Evolutionary conservation across 495 filamentous ascomycete genomes (phyloP), one percentile per base, ranked within the genome.

Genomic region (Bacidia rubella): DNA sequence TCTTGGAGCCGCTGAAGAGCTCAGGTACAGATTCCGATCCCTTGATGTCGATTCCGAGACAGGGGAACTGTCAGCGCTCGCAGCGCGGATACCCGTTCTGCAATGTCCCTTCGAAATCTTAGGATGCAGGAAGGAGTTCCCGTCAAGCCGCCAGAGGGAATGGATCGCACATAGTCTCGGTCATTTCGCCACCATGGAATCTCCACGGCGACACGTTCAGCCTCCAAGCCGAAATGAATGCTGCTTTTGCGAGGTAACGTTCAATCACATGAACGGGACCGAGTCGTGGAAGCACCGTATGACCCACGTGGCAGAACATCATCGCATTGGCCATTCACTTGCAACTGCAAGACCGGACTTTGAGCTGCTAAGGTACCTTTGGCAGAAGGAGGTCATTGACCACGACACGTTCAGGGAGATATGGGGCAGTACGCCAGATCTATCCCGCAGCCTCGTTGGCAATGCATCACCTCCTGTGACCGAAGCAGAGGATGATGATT

Each of bases 321-420:
- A 62, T 32, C 23, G n/a, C 11, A 11, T 54, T 3, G 57, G 57
- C 2, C 47, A 57, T 27, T 21, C 29, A 3, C 44, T 60, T 4
- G 25, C 58, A 9, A 22, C 45, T 35, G 58, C 54, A 11, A 57
- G 52, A 41, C 47, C 50, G 4, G 60, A 63, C 32, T 60, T 62
- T 35, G 11, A 44, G 22, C 52, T 63, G 0, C 41, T 49, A 5
- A 48, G 27, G 11, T 54, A 61, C 32, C 49, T 63, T 2, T 63
- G 57, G 56, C 49, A 55, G 12, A 42, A 39, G 0, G n/a, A 29
- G 2, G 2, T 62, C 15, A 53, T 63, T 38, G 41, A 10, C 11
- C 12, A 39, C 12, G 45, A 12, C 2, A 44, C 22, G 1, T 63
- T 55, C 27, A 47, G 54, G 5, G 56, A 57, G 10, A 27, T 60